Percentiles rank a stretch among this genome's conserved stretches.
These are phyloP conservation scores for Umbelopsis sp. DNA, from an alignment of 371 early-diverging fungal genomes.

Conservation along the genomic window DNA sequence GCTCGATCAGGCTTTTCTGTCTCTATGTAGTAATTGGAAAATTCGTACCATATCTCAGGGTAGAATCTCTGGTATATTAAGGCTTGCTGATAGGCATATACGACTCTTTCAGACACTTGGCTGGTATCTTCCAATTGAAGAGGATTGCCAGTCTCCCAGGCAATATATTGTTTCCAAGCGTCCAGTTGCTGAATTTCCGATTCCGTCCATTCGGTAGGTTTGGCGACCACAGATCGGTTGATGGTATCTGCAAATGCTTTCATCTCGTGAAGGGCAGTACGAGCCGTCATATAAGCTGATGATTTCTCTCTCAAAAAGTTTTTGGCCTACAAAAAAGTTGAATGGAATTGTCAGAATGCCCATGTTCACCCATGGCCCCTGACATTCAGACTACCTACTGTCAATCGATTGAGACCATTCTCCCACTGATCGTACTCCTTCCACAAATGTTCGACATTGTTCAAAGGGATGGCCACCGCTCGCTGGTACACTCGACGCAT, in stretches of 20 bases:
- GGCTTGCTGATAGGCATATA: slow-evolving; percentile 88
- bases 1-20: slow-evolving; percentile 77
- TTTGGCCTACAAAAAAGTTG: slow-evolving; percentile 65
- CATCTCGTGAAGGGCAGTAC: slow-evolving; percentile 84
- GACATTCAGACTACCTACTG: slow-evolving; percentile 48
- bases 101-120: slow-evolving; percentile 70
- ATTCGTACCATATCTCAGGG: slow-evolving; percentile 86
- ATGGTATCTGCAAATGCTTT: slow-evolving; percentile 76
- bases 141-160: slow-evolving; percentile 93
- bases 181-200: slow-evolving; percentile 73
- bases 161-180: slow-evolving; percentile 84
- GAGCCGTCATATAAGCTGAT: slow-evolving; percentile 91
- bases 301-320: slow-evolving; percentile 84
- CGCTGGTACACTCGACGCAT: slow-evolving; percentile 86
- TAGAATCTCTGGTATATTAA: slow-evolving; percentile 80
- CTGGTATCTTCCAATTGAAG: slow-evolving; percentile 71
- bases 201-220: slow-evolving; percentile 83
- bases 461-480: slow-evolving; percentile 84
- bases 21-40: slow-evolving; percentile 72
- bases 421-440: slow-evolving; percentile 95
- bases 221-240: slow-evolving; percentile 65
- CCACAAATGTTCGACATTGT: slow-evolving; percentile 91
- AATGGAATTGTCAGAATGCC: too few species aligned
- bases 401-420: slow-evolving; percentile 80
- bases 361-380: background rate